Conservation (phyloP, 163 green algal genomes). For the Volvox carteri region DNA sequence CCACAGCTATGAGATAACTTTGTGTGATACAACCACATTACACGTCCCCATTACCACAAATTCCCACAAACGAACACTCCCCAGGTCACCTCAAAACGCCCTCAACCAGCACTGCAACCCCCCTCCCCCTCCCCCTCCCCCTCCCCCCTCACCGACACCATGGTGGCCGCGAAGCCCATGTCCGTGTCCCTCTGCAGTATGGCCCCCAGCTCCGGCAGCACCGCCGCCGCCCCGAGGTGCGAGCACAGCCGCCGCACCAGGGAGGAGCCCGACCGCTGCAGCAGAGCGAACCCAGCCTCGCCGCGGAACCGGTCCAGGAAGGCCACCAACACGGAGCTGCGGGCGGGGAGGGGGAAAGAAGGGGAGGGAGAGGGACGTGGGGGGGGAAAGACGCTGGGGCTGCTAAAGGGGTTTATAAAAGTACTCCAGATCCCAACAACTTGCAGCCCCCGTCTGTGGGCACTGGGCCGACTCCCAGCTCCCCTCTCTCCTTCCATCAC, state of each 20-base stretch:
- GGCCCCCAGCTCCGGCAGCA: slow-evolving; percentile 81
- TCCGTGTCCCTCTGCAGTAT: slow-evolving; percentile 87
- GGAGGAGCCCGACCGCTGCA: slow-evolving; percentile 83
- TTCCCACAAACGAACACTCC: too few species aligned
- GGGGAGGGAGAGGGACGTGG: not conserved
- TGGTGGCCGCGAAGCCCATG: slow-evolving; percentile 85
- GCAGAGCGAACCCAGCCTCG: slow-evolving; percentile 74
- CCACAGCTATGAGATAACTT: too few species aligned
- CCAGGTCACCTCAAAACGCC: too few species aligned
- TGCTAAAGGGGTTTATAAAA: too few species aligned
- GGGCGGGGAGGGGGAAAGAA: not conserved
- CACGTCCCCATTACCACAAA: too few species aligned
- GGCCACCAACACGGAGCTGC: slow-evolving; percentile 63
- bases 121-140: not conserved
- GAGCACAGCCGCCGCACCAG: slow-evolving; percentile 84
- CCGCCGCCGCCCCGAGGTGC: slow-evolving; percentile 74
- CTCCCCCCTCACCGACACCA: slow-evolving; percentile 80
- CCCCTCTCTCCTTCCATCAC: too few species aligned
- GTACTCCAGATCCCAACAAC: too few species aligned
- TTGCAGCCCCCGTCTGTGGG: too few species aligned
- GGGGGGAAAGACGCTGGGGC: too few species aligned
- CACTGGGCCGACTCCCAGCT: too few species aligned
- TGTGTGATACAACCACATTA: too few species aligned
- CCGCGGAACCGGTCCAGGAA: slow-evolving; percentile 80
- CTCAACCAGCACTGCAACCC: not conserved